These are phyloP conservation scores for Yamadazyma sp. DNA, from an alignment of 1,139 yeast species.

Conservation along the genomic window DNA sequence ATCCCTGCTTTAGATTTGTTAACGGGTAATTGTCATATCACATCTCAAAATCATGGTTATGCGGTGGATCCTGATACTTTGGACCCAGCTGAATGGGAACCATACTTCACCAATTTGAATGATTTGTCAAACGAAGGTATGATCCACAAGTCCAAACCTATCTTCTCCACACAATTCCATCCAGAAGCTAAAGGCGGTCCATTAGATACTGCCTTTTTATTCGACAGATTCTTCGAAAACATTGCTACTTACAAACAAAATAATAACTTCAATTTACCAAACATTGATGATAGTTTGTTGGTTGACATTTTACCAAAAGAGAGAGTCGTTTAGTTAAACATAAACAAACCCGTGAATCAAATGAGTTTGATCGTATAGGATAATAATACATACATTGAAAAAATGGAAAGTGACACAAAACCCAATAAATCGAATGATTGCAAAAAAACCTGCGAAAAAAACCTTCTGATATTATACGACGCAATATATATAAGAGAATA, in stretches of 20 bases:
- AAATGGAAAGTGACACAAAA: slow-evolving; percentile 1
- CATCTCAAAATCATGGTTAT: slow-evolving; percentile 98
- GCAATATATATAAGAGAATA: slow-evolving; percentile 1
- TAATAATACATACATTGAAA: background rate
- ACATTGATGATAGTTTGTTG: slow-evolving; percentile 55
- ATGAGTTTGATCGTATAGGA: slow-evolving; percentile 1
- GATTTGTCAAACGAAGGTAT: slow-evolving; percentile 97
- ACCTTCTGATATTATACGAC: slow-evolving; percentile 4
- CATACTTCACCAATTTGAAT: slow-evolving; percentile 85
- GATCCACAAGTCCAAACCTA: slow-evolving; percentile 83
- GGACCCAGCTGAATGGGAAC: slow-evolving; percentile 69
- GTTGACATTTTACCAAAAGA: slow-evolving; percentile 83
- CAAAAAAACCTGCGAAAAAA: slow-evolving; percentile 7
- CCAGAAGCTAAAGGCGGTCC: slow-evolving; percentile 99
- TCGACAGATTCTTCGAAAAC: slow-evolving; percentile 82
- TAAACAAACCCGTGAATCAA: background rate
- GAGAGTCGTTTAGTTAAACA: slow-evolving; percentile 54
- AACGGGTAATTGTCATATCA: slow-evolving; percentile 92
- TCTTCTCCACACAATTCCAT: slow-evolving; percentile 95
- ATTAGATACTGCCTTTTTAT: slow-evolving; percentile 82
- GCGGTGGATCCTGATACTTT: slow-evolving; percentile 87
- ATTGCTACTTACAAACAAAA: slow-evolving; percentile 56
- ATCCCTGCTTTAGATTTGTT: slow-evolving; percentile 90
- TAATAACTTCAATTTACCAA: slow-evolving; percentile 46
- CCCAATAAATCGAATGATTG: slow-evolving; percentile 12